A percentile compares a stretch with the other conserved stretches of the same genome.
Evolutionary conservation across 192 early-diverging fungal genomes (phyloP).

Genomic region (Mortierella claussenii): DNA sequence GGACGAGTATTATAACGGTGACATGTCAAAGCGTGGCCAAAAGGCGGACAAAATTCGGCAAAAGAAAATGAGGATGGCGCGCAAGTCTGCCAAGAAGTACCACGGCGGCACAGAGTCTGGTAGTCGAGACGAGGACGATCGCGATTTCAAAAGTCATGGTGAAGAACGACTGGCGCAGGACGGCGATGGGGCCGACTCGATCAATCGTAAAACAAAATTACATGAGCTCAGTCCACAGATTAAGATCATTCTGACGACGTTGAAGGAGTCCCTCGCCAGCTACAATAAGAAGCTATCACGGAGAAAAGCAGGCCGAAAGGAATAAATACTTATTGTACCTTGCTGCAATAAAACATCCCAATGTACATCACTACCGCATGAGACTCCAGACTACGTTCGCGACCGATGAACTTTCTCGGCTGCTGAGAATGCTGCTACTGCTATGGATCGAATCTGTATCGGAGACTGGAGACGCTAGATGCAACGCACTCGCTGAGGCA

Average conservation of each 20-base stretch:
- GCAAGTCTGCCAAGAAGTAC: conserved; percentile 46
- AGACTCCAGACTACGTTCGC: background rate
- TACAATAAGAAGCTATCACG: conserved; percentile 32
- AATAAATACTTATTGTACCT: background rate
- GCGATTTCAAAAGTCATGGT: no score
- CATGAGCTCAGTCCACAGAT: no score
- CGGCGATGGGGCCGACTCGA: no score
- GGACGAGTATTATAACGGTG: conserved; percentile 76
- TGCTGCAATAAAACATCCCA: background rate
- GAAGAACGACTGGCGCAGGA: no score
- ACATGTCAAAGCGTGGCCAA: conserved; percentile 66
- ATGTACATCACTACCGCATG: background rate
- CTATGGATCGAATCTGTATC: no score
- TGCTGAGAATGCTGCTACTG: no score
- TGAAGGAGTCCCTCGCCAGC: conserved; percentile 33
- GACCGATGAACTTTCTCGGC: no score
- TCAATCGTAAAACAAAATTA: no score
- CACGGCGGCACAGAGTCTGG: background rate
- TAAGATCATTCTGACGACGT: conserved; percentile 14
- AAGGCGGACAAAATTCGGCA: conserved; percentile 71
- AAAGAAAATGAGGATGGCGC: conserved; percentile 38
- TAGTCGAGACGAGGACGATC: background rate
- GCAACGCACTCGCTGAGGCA: no score
- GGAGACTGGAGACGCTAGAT: no score
- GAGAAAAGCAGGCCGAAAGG: conserved; percentile 22